Evolutionary conservation across 1,284 basidiomycete genomes (phyloP).

Genomic region (Ustilago hordei): DNA sequence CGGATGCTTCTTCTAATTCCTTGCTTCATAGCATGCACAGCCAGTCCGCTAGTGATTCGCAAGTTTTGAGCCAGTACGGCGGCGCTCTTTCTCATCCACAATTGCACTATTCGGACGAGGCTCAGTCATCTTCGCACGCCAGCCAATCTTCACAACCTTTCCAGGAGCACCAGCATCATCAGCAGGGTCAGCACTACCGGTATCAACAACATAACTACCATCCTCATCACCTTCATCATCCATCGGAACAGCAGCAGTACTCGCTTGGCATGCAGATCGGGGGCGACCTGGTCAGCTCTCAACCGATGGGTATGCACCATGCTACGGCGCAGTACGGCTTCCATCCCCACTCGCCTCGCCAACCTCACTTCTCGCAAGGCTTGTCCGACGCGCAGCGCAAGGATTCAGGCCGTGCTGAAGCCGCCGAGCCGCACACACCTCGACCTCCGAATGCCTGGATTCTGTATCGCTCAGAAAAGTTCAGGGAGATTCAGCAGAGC

Average conservation of each 20-base stretch:
- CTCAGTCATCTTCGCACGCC: constrained; percentile 8
- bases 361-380: constrained; percentile 7
- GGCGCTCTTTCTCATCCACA: constrained; percentile 12
- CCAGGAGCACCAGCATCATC: constrained; percentile 1
- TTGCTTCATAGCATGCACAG: constrained; percentile 12
- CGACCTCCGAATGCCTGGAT: constrained; percentile 93
- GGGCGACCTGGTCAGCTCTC: constrained; percentile 14
- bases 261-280: constrained; percentile 21
- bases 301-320: constrained; percentile 12
- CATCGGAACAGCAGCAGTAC: constrained; percentile 17
- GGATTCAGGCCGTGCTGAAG: background rate
- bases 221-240: constrained; percentile 10
- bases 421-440: constrained; percentile 72
- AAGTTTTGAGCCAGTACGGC: background rate
- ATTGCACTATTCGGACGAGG: constrained; percentile 14
- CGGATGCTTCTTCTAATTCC: constrained; percentile 11
- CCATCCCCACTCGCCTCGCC: constrained; percentile 15
- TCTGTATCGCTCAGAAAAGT: constrained; percentile 82
- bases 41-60: constrained; percentile 9
- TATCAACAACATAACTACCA: constrained; percentile 10
- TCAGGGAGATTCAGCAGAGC: constrained; percentile 71
- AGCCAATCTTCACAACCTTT: constrained; percentile 16
- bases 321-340: constrained; percentile 1
- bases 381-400: constrained; percentile 15
- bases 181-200: background rate